phyloP scores from a whole-genome alignment of 805 yeast species.

The Barnettozyma sucrosica region DNA sequence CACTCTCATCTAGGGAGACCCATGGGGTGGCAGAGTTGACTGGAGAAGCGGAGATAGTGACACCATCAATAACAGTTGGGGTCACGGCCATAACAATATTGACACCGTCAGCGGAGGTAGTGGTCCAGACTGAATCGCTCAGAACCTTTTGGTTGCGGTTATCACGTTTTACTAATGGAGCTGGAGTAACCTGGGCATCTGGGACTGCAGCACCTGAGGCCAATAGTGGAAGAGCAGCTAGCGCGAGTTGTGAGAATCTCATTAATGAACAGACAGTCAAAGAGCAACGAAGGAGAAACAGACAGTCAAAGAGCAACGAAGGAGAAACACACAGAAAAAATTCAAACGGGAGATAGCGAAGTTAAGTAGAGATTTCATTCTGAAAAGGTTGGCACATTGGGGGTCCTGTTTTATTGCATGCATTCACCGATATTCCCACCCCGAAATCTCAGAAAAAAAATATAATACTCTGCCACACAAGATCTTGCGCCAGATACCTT shows the following conservation, averaged over 20 bases:
- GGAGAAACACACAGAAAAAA: neutral
- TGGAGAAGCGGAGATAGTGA: conserved; percentile 38
- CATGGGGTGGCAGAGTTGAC: conserved; percentile 34
- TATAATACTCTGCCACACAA: neutral
- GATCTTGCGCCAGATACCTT: neutral
- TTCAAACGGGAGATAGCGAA: neutral
- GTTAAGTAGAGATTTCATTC: conserved; percentile 4
- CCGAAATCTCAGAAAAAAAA: neutral
- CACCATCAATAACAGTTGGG: conserved; percentile 44
- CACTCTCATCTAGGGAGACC: conserved; percentile 39
- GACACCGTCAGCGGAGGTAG: conserved; percentile 25
- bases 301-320: neutral
- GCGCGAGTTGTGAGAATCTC: conserved; percentile 8
- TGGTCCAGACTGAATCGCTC: conserved; percentile 31
- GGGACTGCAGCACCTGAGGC: conserved; percentile 24
- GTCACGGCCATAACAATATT: conserved; percentile 39
- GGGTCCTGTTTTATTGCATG: conserved; percentile 1
- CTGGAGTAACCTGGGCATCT: conserved; percentile 15
- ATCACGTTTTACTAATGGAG: conserved; percentile 22
- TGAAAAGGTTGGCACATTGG: conserved; percentile 5
- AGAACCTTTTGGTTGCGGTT: conserved; percentile 13
- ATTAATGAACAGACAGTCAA: conserved; percentile 1
- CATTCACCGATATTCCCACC: conserved; percentile 11
- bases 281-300: neutral
- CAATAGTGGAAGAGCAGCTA: conserved; percentile 10